Conservation (phyloP, 2,329 filamentous ascomycete genomes). For the Parastagonospora avenae region DNA sequence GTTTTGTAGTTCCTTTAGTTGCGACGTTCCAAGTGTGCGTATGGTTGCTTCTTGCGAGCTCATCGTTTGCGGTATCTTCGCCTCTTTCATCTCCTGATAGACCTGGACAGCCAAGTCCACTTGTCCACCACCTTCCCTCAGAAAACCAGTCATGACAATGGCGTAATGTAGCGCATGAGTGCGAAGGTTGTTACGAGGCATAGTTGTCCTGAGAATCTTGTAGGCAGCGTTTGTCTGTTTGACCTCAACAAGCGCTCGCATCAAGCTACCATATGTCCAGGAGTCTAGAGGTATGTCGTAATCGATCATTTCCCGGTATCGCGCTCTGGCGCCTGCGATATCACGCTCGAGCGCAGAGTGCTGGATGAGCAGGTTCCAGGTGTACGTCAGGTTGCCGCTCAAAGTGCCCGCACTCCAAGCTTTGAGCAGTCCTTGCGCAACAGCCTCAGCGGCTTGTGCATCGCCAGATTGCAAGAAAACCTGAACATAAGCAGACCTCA, state of each 20-base stretch:
- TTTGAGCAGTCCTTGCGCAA: slow-evolving; percentile 65
- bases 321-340: slow-evolving; percentile 57
- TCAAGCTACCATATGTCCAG: slow-evolving; percentile 66
- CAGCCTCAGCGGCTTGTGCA: slow-evolving; percentile 46
- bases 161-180: slow-evolving; percentile 59
- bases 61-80: slow-evolving; percentile 47
- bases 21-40: slow-evolving; percentile 27
- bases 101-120: slow-evolving; percentile 57
- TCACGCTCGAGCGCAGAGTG: slow-evolving; percentile 70
- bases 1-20: slow-evolving; percentile 23
- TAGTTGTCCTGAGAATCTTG: slow-evolving; percentile 57
- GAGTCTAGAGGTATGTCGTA: slow-evolving; percentile 58
- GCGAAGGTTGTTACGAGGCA: slow-evolving; percentile 53
- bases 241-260: slow-evolving; percentile 61
- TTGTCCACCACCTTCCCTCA: slow-evolving; percentile 41
- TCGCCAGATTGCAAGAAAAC: slow-evolving; percentile 61
- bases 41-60: slow-evolving; percentile 52
- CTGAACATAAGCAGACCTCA: slow-evolving; percentile 60
- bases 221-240: slow-evolving; percentile 62
- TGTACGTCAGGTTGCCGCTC: slow-evolving; percentile 59
- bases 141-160: slow-evolving; percentile 58
- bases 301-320: slow-evolving; percentile 62
- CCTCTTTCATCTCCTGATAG: slow-evolving; percentile 51
- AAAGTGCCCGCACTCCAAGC: slow-evolving; percentile 45
- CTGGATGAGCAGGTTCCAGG: slow-evolving; percentile 80